Conservation (phyloP, 805 yeast species). For the Tetrapisispora pingtungensis region DNA sequence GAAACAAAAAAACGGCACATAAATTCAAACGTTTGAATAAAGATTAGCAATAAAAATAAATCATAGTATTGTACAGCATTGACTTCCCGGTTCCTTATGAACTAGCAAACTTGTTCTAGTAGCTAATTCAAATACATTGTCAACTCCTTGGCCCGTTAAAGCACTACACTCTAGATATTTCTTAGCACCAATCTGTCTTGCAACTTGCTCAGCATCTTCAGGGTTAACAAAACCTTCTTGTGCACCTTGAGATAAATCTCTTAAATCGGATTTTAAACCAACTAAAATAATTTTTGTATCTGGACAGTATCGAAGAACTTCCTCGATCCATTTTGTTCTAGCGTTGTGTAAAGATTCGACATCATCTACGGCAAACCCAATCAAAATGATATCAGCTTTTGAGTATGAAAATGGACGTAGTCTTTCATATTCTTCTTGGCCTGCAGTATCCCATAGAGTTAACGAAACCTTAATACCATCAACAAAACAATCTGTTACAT, state of each 20-base stretch:
- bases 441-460: conserved; percentile 94
- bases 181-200: conserved; percentile 72
- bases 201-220: conserved; percentile 55
- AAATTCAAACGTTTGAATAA: background rate
- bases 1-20: too few relatives aligned
- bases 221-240: conserved; percentile 40
- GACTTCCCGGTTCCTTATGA: conserved; percentile 34
- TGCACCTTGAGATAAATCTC: conserved; percentile 27
- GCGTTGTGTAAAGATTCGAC: conserved; percentile 83
- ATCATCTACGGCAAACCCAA: conserved; percentile 77
- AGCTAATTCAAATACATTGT: conserved; percentile 86
- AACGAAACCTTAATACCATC: conserved; percentile 86
- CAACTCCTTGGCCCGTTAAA: conserved; percentile 89
- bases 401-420: conserved; percentile 80
- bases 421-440: conserved; percentile 91
- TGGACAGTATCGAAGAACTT: conserved; percentile 73
- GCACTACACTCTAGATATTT: conserved; percentile 83
- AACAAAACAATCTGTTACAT: conserved; percentile 87
- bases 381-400: conserved; percentile 74
- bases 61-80: conserved; percentile 28
- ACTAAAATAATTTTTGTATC: conserved; percentile 66
- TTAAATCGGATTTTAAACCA: conserved; percentile 76
- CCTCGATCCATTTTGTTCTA: conserved; percentile 76
- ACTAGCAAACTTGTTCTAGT: conserved; percentile 70
- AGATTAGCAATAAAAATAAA: too few relatives aligned